Conservation (phyloP, 1,139 yeast species). For the Chernovozyma aurita region DNA sequence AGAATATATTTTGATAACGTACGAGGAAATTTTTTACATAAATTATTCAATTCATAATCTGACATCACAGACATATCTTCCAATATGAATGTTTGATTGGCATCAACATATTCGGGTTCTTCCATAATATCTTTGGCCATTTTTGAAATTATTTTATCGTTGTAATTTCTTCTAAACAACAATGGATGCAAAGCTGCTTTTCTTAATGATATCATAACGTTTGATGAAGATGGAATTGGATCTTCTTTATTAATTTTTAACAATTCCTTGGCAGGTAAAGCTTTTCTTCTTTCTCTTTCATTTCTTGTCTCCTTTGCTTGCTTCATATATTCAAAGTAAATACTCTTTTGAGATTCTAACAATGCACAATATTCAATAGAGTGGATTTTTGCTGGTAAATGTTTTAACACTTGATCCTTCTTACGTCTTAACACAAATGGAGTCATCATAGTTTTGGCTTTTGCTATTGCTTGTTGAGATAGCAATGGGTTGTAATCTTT, state of each 20-base stretch:
- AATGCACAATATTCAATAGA: conserved; percentile 61
- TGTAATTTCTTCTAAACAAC: conserved; percentile 58
- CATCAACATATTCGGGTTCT: conserved; percentile 74
- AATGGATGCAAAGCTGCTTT: conserved; percentile 77
- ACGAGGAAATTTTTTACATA: conserved; percentile 70
- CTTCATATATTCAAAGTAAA: conserved; percentile 58
- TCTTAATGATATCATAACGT: conserved; percentile 65
- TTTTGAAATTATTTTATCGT: conserved; percentile 45
- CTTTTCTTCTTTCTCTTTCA: conserved; percentile 48
- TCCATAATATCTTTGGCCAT: conserved; percentile 80
- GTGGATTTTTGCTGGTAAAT: conserved; percentile 75
- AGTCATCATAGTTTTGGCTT: conserved; percentile 97
- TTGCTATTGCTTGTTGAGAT: conserved; percentile 84
- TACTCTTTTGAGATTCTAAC: conserved; percentile 49
- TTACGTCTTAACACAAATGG: conserved; percentile 92
- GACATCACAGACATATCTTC: conserved; percentile 98
- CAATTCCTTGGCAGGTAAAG: conserved; percentile 31
- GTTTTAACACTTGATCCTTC: conserved; percentile 85
- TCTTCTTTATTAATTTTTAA: conserved; percentile 31
- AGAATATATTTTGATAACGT: conserved; percentile 55
- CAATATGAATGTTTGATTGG: conserved; percentile 67
- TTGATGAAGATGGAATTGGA: conserved; percentile 40
- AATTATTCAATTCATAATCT: conserved; percentile 76
- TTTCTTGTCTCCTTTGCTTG: conserved; percentile 40
- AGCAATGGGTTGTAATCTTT: conserved; percentile 68